Conservation (phyloP, 2,329 filamentous ascomycete genomes). For the Trichoderma sp. region DNA sequence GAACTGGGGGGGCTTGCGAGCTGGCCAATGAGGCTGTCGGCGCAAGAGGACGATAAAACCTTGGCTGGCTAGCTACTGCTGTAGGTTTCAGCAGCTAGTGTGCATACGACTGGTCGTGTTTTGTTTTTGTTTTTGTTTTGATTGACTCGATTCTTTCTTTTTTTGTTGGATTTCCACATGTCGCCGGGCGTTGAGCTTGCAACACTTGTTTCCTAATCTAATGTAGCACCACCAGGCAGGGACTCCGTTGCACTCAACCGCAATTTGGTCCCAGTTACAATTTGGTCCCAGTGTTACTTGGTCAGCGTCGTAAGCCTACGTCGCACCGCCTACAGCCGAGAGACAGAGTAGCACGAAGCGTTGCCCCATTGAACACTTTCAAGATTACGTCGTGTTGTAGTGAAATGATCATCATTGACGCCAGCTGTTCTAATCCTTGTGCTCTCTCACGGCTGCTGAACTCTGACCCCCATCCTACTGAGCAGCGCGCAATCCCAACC, state of each 20-base stretch:
- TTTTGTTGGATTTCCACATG: background rate
- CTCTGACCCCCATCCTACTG: background rate
- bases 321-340: background rate
- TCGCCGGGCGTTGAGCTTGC: background rate
- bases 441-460: background rate
- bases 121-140: background rate
- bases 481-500: background rate
- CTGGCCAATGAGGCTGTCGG: slow-evolving; percentile 15
- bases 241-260: background rate
- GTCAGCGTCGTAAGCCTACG: background rate
- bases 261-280: background rate
- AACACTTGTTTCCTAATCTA: background rate
- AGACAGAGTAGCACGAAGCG: background rate
- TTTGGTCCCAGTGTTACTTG: background rate
- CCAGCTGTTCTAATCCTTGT: background rate
- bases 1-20: slow-evolving; percentile 5
- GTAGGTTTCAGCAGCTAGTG: background rate
- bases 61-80: background rate
- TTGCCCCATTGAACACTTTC: background rate
- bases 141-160: background rate
- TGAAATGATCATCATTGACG: background rate
- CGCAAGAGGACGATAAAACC: slow-evolving; percentile 5
- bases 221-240: background rate
- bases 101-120: background rate
- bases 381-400: background rate